Evolutionary conservation across 371 early-diverging fungal species (phyloP).

Genomic region (Mucor lusitanicus): DNA sequence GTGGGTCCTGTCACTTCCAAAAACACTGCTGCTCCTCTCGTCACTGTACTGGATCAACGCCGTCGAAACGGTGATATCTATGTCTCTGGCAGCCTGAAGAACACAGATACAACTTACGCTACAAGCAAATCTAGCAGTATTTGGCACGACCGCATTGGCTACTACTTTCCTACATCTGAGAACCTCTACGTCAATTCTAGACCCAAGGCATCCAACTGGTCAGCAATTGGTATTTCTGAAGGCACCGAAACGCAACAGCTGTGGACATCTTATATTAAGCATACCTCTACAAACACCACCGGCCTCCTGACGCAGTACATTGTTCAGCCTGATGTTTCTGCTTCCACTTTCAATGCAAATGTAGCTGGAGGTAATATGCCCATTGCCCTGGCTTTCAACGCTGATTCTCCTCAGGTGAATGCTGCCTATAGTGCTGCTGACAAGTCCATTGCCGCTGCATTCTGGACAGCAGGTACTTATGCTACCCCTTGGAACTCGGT

Average conservation of each 20-base stretch:
- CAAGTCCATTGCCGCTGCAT: slow-evolving; percentile 22
- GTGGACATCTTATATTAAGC: slow-evolving; percentile 27
- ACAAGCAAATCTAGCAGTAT: slow-evolving; percentile 6
- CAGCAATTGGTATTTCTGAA: slow-evolving; percentile 26
- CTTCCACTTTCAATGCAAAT: slow-evolving; percentile 2
- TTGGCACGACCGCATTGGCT: slow-evolving; percentile 34
- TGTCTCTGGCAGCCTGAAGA: slow-evolving; percentile 10
- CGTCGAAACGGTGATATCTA: slow-evolving; percentile 25
- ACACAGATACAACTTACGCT: slow-evolving; percentile 9
- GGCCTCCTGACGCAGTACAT: slow-evolving; percentile 19
- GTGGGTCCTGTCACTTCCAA: slow-evolving; percentile 20
- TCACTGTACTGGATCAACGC: slow-evolving; percentile 36
- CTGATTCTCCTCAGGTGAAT: slow-evolving; percentile 20
- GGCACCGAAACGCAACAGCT: slow-evolving; percentile 13
- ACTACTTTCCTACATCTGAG: slow-evolving; percentile 22
- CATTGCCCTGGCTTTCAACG: slow-evolving; percentile 13
- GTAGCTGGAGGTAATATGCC: background rate
- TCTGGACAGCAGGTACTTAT: slow-evolving; percentile 29
- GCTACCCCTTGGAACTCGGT: slow-evolving; percentile 17
- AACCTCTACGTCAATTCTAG: slow-evolving; percentile 18
- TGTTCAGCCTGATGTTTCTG: slow-evolving; percentile 24
- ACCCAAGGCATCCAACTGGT: slow-evolving; percentile 19
- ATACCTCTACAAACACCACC: background rate
- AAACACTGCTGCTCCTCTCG: slow-evolving; percentile 12
- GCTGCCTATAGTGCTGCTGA: slow-evolving; percentile 23